These are phyloP conservation scores for Drechslerella coelobrocha DNA, from an alignment of 2,329 filamentous ascomycete species.

Conservation along the genomic window DNA sequence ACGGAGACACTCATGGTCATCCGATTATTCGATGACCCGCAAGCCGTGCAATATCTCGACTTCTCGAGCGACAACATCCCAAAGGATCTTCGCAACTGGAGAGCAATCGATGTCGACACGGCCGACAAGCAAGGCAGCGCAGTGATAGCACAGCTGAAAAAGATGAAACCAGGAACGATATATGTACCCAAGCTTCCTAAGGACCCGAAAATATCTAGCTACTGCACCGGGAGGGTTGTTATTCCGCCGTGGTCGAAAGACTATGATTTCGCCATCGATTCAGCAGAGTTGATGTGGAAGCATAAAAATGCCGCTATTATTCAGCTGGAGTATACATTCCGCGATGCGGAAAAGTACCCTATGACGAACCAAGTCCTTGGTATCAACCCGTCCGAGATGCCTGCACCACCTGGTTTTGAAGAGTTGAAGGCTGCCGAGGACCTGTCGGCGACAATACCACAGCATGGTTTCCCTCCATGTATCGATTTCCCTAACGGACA, in stretches of 20 bases:
- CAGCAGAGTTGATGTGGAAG: neutral
- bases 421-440: no score
- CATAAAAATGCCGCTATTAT: neutral
- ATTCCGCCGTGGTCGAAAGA: slow-evolving; percentile 15
- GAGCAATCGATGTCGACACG: slow-evolving; percentile 3
- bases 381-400: no score
- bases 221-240: slow-evolving; percentile 26
- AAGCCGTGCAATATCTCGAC: slow-evolving; percentile 25
- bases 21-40: slow-evolving; percentile 20
- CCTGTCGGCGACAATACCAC: no score
- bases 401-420: no score
- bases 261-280: slow-evolving; percentile 13
- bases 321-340: neutral
- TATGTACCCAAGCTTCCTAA: slow-evolving; percentile 18
- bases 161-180: slow-evolving; percentile 31
- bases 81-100: neutral
- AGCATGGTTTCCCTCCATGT: no score
- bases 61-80: slow-evolving; percentile 22
- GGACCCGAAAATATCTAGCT: slow-evolving; percentile 19
- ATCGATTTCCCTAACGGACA: no score
- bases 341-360: neutral
- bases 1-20: neutral
- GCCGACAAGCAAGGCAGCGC: neutral
- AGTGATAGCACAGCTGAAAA: slow-evolving; percentile 2
- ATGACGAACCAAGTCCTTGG: neutral